Percentiles rank a stretch among this genome's conserved stretches.
phyloP scores from a whole-genome alignment of 768 basidiomycete species.

The Mycena latifolia region DNA sequence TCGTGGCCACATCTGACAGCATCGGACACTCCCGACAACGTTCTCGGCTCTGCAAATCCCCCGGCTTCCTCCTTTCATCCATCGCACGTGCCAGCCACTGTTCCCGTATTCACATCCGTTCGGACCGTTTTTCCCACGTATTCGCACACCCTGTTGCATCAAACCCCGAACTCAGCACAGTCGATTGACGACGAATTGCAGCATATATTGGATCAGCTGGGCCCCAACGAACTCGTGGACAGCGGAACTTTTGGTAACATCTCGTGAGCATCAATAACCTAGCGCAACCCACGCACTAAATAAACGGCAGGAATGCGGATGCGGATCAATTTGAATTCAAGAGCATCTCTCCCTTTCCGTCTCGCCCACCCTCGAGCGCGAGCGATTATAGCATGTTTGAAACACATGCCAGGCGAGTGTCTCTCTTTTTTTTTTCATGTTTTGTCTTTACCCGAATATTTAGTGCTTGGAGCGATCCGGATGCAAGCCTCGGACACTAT shows the following conservation, averaged over 20 bases:
- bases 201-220: conserved; percentile 15
- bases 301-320: conserved; percentile 9
- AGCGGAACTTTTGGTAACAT: conserved; percentile 14
- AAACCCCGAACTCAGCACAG: conserved; percentile 5
- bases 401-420: neutral
- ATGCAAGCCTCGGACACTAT: conserved; percentile 8
- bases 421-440: no score
- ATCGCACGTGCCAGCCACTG: conserved; percentile 11
- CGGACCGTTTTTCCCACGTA: conserved; percentile 10
- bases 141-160: conserved; percentile 12
- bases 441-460: neutral
- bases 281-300: neutral
- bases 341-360: conserved; percentile 13
- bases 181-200: conserved; percentile 14
- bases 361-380: conserved; percentile 21
- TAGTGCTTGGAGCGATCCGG: conserved; percentile 8
- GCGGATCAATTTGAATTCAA: conserved; percentile 13
- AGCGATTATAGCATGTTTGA: conserved; percentile 18
- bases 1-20: conserved; percentile 10
- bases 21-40: conserved; percentile 7
- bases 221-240: conserved; percentile 5
- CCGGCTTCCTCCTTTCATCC: neutral
- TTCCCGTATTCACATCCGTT: conserved; percentile 11
- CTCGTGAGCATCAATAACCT: conserved; percentile 9
- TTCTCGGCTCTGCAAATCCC: conserved; percentile 13